Conservation (phyloP, 768 basidiomycete genomes). For the Mycena pura region DNA sequence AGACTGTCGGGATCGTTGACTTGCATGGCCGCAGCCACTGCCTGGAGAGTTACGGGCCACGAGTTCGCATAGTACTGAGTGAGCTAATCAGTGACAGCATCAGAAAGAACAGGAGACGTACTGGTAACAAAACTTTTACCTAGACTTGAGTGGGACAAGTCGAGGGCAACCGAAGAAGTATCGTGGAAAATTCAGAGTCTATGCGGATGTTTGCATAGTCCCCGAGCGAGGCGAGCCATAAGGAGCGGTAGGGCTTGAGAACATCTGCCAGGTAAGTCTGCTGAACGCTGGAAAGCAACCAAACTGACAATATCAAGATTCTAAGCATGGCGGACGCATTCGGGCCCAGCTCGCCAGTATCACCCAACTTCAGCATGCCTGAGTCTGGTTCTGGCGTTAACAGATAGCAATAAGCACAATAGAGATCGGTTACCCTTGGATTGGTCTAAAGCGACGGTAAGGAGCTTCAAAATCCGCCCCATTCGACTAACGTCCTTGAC, state of each 20-base stretch:
- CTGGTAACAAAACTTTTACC: constrained; percentile 92
- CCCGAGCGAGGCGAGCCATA: constrained; percentile 89
- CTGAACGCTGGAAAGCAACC: constrained; percentile 84
- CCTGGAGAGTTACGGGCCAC: constrained; percentile 85
- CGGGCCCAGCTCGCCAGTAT: constrained; percentile 84
- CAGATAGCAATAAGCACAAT: constrained; percentile 1
- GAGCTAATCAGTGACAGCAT: constrained; percentile 8
- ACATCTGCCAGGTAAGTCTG: constrained; percentile 83
- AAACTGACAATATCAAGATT: constrained; percentile 91
- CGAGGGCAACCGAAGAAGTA: constrained; percentile 73
- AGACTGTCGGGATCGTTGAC: constrained; percentile 68
- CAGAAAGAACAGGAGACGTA: constrained; percentile 47
- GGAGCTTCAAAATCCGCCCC: constrained; percentile 91
- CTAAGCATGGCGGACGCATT: constrained; percentile 96
- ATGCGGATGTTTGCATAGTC: constrained; percentile 93
- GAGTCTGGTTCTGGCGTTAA: constrained; percentile 59
- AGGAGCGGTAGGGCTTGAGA: constrained; percentile 79
- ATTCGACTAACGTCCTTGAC: constrained; percentile 89
- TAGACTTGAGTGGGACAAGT: constrained; percentile 85
- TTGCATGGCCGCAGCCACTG: constrained; percentile 83
- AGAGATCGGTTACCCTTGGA: constrained; percentile 69
- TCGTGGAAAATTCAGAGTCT: constrained; percentile 88
- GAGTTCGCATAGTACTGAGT: constrained; percentile 84
- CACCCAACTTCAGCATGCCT: constrained; percentile 85
- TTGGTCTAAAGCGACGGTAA: constrained; percentile 88